Evolutionary conservation across 441 rosid species (phyloP).

Genomic region (Dalechampia spathulata): DNA sequence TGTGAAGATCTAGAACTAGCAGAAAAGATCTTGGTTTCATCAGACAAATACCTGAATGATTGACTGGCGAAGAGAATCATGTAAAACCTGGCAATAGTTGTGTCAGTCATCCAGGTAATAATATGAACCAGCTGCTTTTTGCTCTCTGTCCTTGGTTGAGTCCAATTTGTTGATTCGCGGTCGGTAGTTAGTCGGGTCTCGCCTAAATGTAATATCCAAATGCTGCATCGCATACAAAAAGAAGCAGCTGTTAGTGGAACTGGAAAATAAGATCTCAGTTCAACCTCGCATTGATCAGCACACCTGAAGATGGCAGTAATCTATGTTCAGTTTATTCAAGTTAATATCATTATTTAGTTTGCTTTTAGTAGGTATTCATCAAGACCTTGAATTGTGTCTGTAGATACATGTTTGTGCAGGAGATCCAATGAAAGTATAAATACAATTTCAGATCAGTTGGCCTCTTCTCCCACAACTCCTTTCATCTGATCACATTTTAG

Average conservation of each 20-base stretch:
- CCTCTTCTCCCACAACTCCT: not conserved
- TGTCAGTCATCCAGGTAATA: slow-evolving; percentile 81
- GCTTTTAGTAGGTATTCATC: no score
- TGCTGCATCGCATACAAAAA: slow-evolving; percentile 43
- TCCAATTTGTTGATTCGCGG: slow-evolving; percentile 94
- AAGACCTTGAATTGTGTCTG: no score
- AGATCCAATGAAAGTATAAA: no score
- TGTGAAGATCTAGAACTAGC: not conserved
- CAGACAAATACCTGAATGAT: not conserved
- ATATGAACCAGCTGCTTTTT: slow-evolving; percentile 87
- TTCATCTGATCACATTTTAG: not conserved
- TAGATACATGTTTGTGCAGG: no score
- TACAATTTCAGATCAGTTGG: no score
- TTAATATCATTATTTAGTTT: no score
- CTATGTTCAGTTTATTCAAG: no score
- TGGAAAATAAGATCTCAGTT: not conserved
- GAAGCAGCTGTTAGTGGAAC: not conserved
- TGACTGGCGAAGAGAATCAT: slow-evolving; percentile 4
- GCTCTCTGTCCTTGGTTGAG: slow-evolving; percentile 95
- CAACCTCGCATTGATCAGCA: not conserved
- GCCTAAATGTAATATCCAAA: slow-evolving; percentile 90
- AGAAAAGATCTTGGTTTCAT: not conserved
- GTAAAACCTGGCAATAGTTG: slow-evolving; percentile 19
- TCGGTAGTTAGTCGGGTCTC: slow-evolving; percentile 89
- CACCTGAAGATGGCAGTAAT: no score